Conservation (phyloP, 352 stramenopile species). For the Thalassiosira oceanica region DNA sequence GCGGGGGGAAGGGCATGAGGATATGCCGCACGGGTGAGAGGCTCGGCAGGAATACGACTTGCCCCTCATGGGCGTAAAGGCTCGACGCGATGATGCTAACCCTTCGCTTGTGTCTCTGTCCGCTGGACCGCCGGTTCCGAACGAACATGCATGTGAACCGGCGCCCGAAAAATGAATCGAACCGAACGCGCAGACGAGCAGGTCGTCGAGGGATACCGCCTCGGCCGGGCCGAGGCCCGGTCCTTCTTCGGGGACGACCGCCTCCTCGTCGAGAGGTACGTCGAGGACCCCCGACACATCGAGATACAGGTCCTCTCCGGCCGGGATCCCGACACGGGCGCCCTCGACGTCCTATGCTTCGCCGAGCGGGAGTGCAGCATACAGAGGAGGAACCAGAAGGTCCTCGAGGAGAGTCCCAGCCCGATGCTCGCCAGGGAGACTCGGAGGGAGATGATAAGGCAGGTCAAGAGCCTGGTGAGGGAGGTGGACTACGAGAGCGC, state of each 20-base stretch:
- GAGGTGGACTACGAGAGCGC: conserved; percentile 93
- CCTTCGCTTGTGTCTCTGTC: no score
- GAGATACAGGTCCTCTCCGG: conserved; percentile 97
- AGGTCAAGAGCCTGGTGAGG: conserved; percentile 61
- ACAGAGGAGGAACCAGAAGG: conserved; percentile 97
- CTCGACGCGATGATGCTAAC: no score
- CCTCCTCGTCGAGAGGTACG: conserved; percentile 95
- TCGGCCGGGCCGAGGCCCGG: conserved; percentile 38
- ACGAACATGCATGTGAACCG: no score
- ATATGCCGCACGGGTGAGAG: no score
- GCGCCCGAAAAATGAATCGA: no score
- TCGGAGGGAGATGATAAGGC: conserved; percentile 55
- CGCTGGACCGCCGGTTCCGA: no score
- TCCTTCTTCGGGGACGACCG: conserved; percentile 90
- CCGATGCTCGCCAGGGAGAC: conserved; percentile 77
- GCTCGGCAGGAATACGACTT: no score
- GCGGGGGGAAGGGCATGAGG: conserved; percentile 94
- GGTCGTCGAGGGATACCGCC: conserved; percentile 48
- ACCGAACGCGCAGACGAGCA: conserved; percentile 63
- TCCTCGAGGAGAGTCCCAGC: conserved; percentile 92
- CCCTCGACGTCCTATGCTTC: conserved; percentile 93
- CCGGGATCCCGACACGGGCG: conserved; percentile 91
- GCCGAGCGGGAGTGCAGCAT: conserved; percentile 97
- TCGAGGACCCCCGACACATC: conserved; percentile 94
- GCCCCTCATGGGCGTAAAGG: no score